phyloP scores from a whole-genome alignment of 805 yeast species.

The Lipomyces lipofer region DNA sequence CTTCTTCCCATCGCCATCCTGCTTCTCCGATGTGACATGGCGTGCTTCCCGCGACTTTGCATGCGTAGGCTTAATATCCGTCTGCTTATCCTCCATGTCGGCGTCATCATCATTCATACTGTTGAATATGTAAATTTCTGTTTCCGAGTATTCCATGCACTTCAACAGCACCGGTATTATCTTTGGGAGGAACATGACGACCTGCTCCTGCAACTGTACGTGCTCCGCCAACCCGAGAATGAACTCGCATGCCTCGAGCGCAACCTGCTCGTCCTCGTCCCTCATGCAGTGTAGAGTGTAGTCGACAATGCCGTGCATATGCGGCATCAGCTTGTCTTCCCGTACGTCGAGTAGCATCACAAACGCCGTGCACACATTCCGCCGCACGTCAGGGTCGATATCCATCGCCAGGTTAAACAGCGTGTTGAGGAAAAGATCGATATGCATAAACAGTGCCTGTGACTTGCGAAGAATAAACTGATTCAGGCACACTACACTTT shows the following conservation, averaged over 20 bases:
- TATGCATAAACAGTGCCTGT: slow-evolving; percentile 60
- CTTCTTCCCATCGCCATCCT: slow-evolving; percentile 26
- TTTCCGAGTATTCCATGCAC: slow-evolving; percentile 86
- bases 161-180: slow-evolving; percentile 76
- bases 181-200: slow-evolving; percentile 57
- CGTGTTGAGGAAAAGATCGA: slow-evolving; percentile 65
- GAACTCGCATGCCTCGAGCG: slow-evolving; percentile 92
- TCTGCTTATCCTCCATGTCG: slow-evolving; percentile 73
- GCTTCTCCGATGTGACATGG: slow-evolving; percentile 23
- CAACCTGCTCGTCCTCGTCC: slow-evolving; percentile 65
- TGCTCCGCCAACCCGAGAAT: slow-evolving; percentile 74
- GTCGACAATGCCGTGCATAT: slow-evolving; percentile 79
- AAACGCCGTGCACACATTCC: slow-evolving; percentile 77
- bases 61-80: slow-evolving; percentile 81
- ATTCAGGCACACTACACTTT: slow-evolving; percentile 69
- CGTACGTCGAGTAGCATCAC: slow-evolving; percentile 67
- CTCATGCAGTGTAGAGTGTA: slow-evolving; percentile 80
- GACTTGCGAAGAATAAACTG: slow-evolving; percentile 70
- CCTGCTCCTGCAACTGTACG: slow-evolving; percentile 43
- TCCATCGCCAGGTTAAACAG: slow-evolving; percentile 72
- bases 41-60: slow-evolving; percentile 60
- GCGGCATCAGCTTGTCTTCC: slow-evolving; percentile 78
- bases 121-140: slow-evolving; percentile 66
- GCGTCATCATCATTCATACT: slow-evolving; percentile 75
- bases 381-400: slow-evolving; percentile 58